phyloP scores from a whole-genome alignment of 2,329 filamentous ascomycete species.

The Lachnellula hyalina region DNA sequence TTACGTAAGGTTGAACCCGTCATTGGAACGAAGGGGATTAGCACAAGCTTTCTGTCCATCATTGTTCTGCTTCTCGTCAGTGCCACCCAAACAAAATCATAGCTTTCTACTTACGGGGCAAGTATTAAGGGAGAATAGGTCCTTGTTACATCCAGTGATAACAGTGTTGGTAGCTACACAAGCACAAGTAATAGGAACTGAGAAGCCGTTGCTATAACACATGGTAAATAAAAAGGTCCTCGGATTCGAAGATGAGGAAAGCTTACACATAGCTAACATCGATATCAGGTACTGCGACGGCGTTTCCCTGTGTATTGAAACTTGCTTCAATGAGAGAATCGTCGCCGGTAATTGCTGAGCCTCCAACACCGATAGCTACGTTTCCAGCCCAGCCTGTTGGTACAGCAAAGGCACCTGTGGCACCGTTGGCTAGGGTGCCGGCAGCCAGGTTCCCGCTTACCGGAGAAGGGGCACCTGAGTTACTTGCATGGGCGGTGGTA shows the following conservation, averaged over 20 bases:
- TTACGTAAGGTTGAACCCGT: background rate
- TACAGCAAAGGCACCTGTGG: conserved; percentile 1
- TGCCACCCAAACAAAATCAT: background rate
- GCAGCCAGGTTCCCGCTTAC: background rate
- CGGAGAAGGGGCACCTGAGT: background rate
- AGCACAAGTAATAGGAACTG: conserved; percentile 1
- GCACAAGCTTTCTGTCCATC: background rate
- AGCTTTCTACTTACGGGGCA: background rate
- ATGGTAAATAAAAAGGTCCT: background rate
- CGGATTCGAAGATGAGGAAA: background rate
- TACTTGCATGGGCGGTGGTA: no score
- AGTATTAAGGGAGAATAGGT: background rate
- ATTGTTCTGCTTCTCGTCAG: background rate
- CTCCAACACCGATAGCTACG: background rate
- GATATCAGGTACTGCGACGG: background rate
- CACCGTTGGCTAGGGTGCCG: background rate
- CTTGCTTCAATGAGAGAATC: conserved; percentile 3
- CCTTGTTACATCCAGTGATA: background rate
- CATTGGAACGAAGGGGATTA: background rate
- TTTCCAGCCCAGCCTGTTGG: conserved; percentile 1
- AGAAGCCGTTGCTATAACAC: background rate
- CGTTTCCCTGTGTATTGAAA: background rate
- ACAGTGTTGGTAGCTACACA: background rate
- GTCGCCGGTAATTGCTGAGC: background rate
- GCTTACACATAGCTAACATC: conserved; percentile 1